phyloP scores from a whole-genome alignment of 1,284 basidiomycete genomes.

The Sporisorium scitamineum region DNA sequence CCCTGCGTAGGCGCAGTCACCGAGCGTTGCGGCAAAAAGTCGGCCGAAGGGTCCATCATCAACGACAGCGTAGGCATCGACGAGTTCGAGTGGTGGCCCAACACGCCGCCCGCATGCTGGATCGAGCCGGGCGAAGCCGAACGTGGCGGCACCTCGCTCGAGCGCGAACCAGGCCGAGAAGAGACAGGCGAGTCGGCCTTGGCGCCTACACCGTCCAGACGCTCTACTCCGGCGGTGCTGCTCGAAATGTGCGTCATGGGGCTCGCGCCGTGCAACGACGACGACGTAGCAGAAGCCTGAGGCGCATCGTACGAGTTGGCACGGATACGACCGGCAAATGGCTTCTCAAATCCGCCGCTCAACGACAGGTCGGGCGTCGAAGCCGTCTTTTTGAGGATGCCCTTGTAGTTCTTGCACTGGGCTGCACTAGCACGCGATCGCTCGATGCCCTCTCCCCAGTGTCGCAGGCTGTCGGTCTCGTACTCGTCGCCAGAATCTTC shows the following conservation, averaged over 20 bases:
- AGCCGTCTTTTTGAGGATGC: constrained; percentile 80
- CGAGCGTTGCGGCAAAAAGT: constrained; percentile 63
- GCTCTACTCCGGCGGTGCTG: constrained; percentile 56
- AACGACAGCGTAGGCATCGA: constrained; percentile 85
- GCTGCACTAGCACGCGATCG: constrained; percentile 76
- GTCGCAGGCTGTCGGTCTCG: constrained; percentile 70
- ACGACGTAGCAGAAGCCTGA: constrained; percentile 33
- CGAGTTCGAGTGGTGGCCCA: constrained; percentile 71
- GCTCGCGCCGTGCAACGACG: constrained; percentile 32
- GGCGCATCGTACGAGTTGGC: constrained; percentile 70
- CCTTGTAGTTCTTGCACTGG: constrained; percentile 78
- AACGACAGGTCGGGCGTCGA: constrained; percentile 50
- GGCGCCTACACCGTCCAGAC: constrained; percentile 58
- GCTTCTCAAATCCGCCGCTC: constrained; percentile 45
- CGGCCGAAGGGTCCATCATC: constrained; percentile 73
- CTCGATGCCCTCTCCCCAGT: constrained; percentile 76
- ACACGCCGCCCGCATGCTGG: constrained; percentile 37
- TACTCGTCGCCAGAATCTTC: constrained; percentile 72
- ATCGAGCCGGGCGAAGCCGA: constrained; percentile 44
- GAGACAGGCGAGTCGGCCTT: constrained; percentile 49
- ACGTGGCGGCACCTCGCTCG: constrained; percentile 35
- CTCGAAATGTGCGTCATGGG: constrained; percentile 61
- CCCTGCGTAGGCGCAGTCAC: constrained; percentile 73
- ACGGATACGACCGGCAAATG: constrained; percentile 64
- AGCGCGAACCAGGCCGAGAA: constrained; percentile 40